Conservation (phyloP, 345 rosid genomes). For the Firmiana major region DNA sequence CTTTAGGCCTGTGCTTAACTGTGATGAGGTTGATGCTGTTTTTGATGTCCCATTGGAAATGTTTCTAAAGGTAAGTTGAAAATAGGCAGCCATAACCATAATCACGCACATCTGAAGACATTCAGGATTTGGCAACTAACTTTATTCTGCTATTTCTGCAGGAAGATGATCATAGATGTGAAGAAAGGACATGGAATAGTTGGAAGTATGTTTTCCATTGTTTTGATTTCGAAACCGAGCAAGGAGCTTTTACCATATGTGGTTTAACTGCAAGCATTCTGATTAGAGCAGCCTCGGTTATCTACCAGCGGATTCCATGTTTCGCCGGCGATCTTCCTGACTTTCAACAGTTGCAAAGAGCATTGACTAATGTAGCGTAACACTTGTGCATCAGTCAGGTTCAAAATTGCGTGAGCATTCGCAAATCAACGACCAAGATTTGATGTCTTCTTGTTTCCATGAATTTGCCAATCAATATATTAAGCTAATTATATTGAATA, state of each 20-base stretch:
- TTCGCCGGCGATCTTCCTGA: slow-evolving; percentile 24
- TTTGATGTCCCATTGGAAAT: slow-evolving; percentile 42
- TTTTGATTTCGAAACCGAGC: slow-evolving; percentile 22
- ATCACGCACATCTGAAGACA: too few species aligned
- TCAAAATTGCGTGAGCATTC: background rate
- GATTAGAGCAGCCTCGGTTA: slow-evolving; percentile 28
- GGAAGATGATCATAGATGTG: slow-evolving; percentile 36
- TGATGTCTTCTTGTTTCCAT: background rate
- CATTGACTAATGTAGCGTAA: background rate
- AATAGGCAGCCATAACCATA: background rate
- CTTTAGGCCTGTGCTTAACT: slow-evolving; percentile 30
- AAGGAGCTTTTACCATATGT: slow-evolving; percentile 19
- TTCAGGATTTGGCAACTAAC: background rate
- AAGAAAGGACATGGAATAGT: slow-evolving; percentile 34
- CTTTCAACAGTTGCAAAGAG: slow-evolving; percentile 27
- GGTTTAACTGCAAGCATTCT: slow-evolving; percentile 41
- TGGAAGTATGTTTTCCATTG: slow-evolving; percentile 27
- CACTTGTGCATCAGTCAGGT: background rate
- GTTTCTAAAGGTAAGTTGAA: slow-evolving; percentile 37
- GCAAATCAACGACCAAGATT: background rate
- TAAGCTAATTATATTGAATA: background rate
- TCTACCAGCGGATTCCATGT: slow-evolving; percentile 21
- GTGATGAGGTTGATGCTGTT: slow-evolving; percentile 36
- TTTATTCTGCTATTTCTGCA: background rate
- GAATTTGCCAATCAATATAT: background rate